These are phyloP conservation scores for Mrakia frigida DNA, from an alignment of 768 basidiomycete genomes.

Conservation along the genomic window DNA sequence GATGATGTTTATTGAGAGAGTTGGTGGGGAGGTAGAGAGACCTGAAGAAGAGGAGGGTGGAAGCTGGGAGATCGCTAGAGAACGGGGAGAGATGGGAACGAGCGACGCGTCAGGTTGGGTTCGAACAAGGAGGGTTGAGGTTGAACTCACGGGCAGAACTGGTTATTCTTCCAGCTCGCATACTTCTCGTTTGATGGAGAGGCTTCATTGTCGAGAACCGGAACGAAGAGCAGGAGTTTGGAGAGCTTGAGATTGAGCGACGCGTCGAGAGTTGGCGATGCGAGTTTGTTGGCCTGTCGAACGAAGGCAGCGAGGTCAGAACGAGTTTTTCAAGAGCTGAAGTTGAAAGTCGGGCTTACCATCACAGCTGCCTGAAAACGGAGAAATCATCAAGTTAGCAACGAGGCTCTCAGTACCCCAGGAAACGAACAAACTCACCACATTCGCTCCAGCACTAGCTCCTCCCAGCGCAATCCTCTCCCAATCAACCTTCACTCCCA, in stretches of 20 bases:
- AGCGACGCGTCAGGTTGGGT: background rate
- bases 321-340: no score
- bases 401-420: background rate
- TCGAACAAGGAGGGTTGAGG: background rate
- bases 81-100: background rate
- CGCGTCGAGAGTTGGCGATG: background rate
- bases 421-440: slow-evolving; percentile 2
- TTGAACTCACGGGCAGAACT: slow-evolving; percentile 5
- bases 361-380: background rate
- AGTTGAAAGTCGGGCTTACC: background rate
- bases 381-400: no score
- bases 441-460: slow-evolving; percentile 17
- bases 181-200: background rate
- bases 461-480: slow-evolving; percentile 6
- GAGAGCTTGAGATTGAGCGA: background rate
- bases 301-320: background rate
- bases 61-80: slow-evolving; percentile 7
- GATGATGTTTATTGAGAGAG: background rate
- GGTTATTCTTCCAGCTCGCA: background rate
- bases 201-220: slow-evolving; percentile 10
- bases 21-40: background rate
- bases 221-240: background rate
- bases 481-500: slow-evolving; percentile 9
- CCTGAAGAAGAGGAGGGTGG: slow-evolving; percentile 10
- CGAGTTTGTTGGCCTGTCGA: background rate